Conservation (phyloP, 1,139 yeast genomes). For the Yamadazyma sp. region DNA sequence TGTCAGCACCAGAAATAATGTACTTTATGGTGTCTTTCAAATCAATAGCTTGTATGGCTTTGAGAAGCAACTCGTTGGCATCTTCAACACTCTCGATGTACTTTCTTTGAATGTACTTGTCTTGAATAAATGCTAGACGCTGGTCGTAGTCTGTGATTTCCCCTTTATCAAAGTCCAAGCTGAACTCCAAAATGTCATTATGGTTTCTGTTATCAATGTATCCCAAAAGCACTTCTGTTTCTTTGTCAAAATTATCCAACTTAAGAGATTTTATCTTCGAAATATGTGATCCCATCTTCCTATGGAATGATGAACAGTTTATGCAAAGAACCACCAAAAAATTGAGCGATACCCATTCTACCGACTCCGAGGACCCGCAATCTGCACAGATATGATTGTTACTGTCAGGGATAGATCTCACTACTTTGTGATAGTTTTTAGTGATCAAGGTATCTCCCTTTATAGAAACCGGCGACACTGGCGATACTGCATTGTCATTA, state of each 20-base stretch:
- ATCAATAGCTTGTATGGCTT: conserved; percentile 53
- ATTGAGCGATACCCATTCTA: conserved; percentile 89
- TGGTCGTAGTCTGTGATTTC: conserved; percentile 39
- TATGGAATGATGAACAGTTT: conserved; percentile 68
- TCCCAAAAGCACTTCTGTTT: conserved; percentile 37
- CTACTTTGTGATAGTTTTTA: conserved; percentile 39
- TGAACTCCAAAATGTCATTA: conserved; percentile 40
- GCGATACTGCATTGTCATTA: conserved; percentile 21
- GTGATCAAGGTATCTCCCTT: conserved; percentile 22
- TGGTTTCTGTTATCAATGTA: conserved; percentile 41
- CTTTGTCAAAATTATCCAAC: conserved; percentile 49
- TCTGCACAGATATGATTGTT: conserved; percentile 74
- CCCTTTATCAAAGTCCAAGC: conserved; percentile 20
- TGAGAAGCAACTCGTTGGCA: conserved; percentile 29
- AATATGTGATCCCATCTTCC: conserved; percentile 53
- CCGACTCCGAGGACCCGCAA: conserved; percentile 63
- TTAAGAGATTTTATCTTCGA: conserved; percentile 51
- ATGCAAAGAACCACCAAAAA: conserved; percentile 73
- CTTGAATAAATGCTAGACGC: conserved; percentile 43
- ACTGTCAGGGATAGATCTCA: conserved; percentile 47
- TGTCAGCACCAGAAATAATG: conserved; percentile 52
- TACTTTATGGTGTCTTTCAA: conserved; percentile 45
- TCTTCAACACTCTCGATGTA: conserved; percentile 30
- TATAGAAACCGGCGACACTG: conserved; percentile 39
- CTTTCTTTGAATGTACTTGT: conserved; percentile 48